Base-by-base conservation (phyloP, 495 filamentous ascomycete species). In the Trichocladium uniseriatum region DNA sequence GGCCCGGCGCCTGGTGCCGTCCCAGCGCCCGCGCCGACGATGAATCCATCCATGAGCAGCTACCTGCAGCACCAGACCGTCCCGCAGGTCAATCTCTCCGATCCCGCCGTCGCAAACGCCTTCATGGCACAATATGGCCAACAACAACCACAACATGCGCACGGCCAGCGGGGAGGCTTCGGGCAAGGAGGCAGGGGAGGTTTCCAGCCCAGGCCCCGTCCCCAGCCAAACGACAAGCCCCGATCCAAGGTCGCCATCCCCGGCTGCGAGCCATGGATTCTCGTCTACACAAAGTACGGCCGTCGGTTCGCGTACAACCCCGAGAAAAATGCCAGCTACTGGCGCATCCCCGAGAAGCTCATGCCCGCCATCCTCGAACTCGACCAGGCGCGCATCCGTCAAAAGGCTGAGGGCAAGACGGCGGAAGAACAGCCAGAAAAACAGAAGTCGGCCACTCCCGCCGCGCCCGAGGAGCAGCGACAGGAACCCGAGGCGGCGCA, bases 261-360 rank as follows among this genome's bases (percentile, higher is more conserved):
- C 3, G 82, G 82, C 22, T 86, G 81, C 61, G 80, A 81, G 39
- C 87, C 89, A n/a, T 98, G 92, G 92, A 64, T 95, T 7, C 72
- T 98, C 3, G 89, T 98, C 22, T 86, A 86, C 58, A 98, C 92
- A 5, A 95, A 87, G 57, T 74, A 87, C 55, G 86, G 86, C 16
- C 76, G 94, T 43, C 74, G 88, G 43, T 98, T 98, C 63, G 89
- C 88, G 2, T 83, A 94, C 66, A 95, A 97, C 56, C 69, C 77
- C 0, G 76, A 79, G 40, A 89, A 84, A 39, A 84, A 89, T 22
- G 80, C 87, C 54, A 96, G 90, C 62, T 86, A 89, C 67, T 98
- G 92, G 92, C 86, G 83, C 55, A 84, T 94, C 49, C 91, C 92
- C 2, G 75, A 82, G 41, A 81, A 94, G 57, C 76, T 98, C 8